Percentiles rank a stretch among this genome's conserved stretches.
Conservation (phyloP, 2,329 filamentous ascomycete genomes). For the Monosporascus sp. region DNA sequence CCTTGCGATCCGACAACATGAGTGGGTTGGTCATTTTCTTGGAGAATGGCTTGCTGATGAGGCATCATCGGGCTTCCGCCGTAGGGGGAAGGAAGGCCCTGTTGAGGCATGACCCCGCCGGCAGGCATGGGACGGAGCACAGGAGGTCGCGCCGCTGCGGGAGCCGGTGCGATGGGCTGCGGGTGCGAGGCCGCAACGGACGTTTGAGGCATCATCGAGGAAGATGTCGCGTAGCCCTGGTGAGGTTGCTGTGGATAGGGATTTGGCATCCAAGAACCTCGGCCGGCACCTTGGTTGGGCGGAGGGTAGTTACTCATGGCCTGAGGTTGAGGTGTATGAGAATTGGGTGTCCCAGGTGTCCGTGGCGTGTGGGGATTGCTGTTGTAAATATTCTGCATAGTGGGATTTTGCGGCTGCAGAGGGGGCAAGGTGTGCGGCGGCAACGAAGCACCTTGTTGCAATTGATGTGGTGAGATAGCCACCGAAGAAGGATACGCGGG, state of each 20-base stretch:
- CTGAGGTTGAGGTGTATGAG: constrained; percentile 26
- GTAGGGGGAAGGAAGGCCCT: constrained; percentile 55
- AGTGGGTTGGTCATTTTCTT: constrained; percentile 63
- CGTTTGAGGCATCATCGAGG: constrained; percentile 61
- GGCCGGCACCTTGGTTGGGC: constrained; percentile 40
- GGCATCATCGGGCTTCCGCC: constrained; percentile 52
- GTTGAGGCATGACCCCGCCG: constrained; percentile 56
- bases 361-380: constrained; percentile 58
- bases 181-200: constrained; percentile 64
- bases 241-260: constrained; percentile 45
- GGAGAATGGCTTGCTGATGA: constrained; percentile 47
- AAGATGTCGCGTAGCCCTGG: constrained; percentile 50
- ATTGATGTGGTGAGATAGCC: constrained; percentile 46
- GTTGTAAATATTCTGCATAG: constrained; percentile 51
- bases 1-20: constrained; percentile 96
- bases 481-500: constrained; percentile 48
- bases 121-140: constrained; percentile 67
- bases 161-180: constrained; percentile 71
- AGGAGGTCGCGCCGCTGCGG: constrained; percentile 52
- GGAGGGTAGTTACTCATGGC: constrained; percentile 40
- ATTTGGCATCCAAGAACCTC: constrained; percentile 49
- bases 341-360: constrained; percentile 58
- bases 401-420: constrained; percentile 41
- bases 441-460: constrained; percentile 40
- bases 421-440: constrained; percentile 53